phyloP scores from a whole-genome alignment of 805 yeast genomes.

The Cyberlindnera xishuangbannaensis region DNA sequence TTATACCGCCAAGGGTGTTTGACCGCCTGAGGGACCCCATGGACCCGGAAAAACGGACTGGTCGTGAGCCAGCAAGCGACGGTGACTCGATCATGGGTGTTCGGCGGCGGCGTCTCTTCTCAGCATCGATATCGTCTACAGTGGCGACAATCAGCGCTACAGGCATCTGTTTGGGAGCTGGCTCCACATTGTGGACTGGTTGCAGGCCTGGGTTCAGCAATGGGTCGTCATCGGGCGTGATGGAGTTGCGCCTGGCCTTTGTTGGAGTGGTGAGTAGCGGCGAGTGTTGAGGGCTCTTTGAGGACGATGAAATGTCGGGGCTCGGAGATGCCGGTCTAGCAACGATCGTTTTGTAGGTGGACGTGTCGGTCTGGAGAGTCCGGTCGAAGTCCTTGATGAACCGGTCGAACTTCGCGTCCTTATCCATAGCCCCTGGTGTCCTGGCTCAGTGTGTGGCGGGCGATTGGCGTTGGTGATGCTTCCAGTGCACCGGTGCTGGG shows the following conservation, averaged over 20 bases:
- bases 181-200: constrained; percentile 1
- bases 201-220: not conserved
- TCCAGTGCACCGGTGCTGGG: too few relatives aligned
- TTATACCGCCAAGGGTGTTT: constrained; percentile 19
- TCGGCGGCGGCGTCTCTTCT: not conserved
- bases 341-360: constrained; percentile 24
- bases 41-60: not conserved
- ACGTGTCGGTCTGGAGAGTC: constrained; percentile 31
- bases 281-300: constrained; percentile 9
- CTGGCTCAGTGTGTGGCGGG: not conserved
- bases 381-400: constrained; percentile 32
- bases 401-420: constrained; percentile 28
- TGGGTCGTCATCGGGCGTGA: constrained; percentile 22
- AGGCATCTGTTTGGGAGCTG: constrained; percentile 5
- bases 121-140: too few relatives aligned
- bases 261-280: constrained; percentile 24
- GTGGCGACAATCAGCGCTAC: not conserved
- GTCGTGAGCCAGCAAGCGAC: not conserved
- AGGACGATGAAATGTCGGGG: too few relatives aligned
- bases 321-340: constrained; percentile 6
- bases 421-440: constrained; percentile 4
- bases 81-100: not conserved
- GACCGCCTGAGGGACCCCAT: constrained; percentile 16
- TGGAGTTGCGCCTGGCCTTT: constrained; percentile 20
- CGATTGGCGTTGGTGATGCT: too few relatives aligned